A percentile compares a stretch with the other conserved stretches of the same genome.
Conservation (phyloP, 441 rosid species). For the Pelargonium australe region DNA sequence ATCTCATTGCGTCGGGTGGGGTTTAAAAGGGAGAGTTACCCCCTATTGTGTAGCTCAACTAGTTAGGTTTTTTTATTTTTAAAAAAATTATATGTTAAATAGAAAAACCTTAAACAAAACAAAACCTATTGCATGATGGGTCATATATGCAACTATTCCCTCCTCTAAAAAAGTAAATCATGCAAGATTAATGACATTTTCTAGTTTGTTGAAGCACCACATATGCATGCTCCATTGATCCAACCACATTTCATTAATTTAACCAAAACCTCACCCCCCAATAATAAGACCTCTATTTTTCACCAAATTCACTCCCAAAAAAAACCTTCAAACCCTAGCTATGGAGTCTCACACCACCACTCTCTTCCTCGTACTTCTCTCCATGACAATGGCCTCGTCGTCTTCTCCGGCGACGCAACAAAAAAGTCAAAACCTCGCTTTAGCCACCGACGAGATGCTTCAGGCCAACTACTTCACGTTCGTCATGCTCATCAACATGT, state of each 20-base stretch:
- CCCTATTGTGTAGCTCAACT: too few species aligned
- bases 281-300: neutral
- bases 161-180: slow-evolving; percentile 4
- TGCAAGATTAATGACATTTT: slow-evolving; percentile 16
- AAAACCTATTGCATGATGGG: neutral
- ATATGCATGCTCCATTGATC: slow-evolving; percentile 21
- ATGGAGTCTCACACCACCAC: slow-evolving; percentile 20
- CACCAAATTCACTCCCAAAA: too few species aligned
- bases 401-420: slow-evolving; percentile 22
- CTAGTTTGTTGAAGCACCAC: slow-evolving; percentile 18
- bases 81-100: too few species aligned
- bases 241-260: neutral
- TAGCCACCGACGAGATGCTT: slow-evolving; percentile 63
- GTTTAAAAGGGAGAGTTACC: too few species aligned
- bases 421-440: slow-evolving; percentile 32
- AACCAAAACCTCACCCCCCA: slow-evolving; percentile 11
- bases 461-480: slow-evolving; percentile 65
- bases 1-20: too few species aligned
- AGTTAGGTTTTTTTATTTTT: too few species aligned
- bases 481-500: slow-evolving; percentile 62
- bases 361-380: slow-evolving; percentile 19
- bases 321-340: too few species aligned
- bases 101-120: neutral
- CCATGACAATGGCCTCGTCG: slow-evolving; percentile 9
- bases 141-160: neutral